These are phyloP conservation scores for Phyllosticta paracitricarpa DNA, from an alignment of 2,329 filamentous ascomycete genomes.

Conservation along the genomic window DNA sequence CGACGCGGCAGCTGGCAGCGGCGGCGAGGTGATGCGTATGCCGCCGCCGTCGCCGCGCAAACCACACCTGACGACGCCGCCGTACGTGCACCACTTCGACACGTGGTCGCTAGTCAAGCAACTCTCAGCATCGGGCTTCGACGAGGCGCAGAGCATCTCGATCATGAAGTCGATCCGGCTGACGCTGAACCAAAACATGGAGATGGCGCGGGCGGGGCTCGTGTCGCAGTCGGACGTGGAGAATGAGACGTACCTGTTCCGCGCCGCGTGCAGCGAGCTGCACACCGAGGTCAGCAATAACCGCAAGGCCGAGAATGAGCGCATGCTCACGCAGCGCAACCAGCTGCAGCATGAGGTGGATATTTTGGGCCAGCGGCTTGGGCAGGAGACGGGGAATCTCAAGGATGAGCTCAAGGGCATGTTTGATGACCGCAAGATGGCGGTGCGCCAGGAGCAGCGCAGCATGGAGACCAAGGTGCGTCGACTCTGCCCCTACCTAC, in stretches of 20 bases:
- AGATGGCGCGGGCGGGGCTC: slow-evolving; percentile 66
- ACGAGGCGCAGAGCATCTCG: slow-evolving; percentile 63
- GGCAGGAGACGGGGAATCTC: slow-evolving; percentile 69
- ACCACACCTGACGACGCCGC: slow-evolving; percentile 61
- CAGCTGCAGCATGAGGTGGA: slow-evolving; percentile 93
- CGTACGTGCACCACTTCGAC: slow-evolving; percentile 94
- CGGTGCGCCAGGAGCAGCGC: slow-evolving; percentile 78
- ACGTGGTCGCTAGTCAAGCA: slow-evolving; percentile 81
- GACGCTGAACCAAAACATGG: slow-evolving; percentile 68
- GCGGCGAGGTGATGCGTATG: slow-evolving; percentile 33
- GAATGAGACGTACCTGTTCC: slow-evolving; percentile 79
- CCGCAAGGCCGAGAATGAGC: slow-evolving; percentile 66
- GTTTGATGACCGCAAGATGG: slow-evolving; percentile 94
- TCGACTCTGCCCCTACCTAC: too few relatives aligned
- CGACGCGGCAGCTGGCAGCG: neutral
- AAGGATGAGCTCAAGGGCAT: slow-evolving; percentile 91
- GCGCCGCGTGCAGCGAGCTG: slow-evolving; percentile 85
- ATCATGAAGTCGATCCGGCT: slow-evolving; percentile 86
- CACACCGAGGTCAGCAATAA: slow-evolving; percentile 76
- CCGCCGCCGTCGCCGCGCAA: slow-evolving; percentile 38
- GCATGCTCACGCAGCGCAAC: slow-evolving; percentile 71
- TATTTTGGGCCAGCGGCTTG: slow-evolving; percentile 73
- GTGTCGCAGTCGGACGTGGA: slow-evolving; percentile 89
- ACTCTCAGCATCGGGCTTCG: slow-evolving; percentile 62
- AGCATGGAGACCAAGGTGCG: slow-evolving; percentile 67